phyloP scores from a whole-genome alignment of 345 rosid species.

The Populus deltoides region DNA sequence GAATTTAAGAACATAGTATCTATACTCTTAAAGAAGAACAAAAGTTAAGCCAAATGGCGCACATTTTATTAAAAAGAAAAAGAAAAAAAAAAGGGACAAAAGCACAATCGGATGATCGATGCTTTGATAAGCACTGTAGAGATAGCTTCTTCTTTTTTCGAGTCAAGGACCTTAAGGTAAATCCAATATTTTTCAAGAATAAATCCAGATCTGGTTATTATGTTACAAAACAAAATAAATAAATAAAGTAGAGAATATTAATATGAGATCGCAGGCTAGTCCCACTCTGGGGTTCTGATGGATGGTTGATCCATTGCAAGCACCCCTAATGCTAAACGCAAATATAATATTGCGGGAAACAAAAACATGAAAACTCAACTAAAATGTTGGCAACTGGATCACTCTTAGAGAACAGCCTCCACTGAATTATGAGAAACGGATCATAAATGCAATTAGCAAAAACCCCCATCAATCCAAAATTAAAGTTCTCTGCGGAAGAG shows the following conservation, averaged over 20 bases:
- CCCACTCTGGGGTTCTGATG: neutral
- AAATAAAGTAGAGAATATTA: too few relatives aligned
- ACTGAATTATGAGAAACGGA: neutral
- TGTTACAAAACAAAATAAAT: neutral
- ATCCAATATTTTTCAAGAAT: neutral
- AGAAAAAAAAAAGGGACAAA: too few relatives aligned
- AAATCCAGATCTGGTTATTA: neutral
- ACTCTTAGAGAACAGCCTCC: neutral
- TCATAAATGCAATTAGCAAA: neutral
- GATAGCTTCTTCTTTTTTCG: neutral
- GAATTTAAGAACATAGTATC: too few relatives aligned
- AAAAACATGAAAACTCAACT: too few relatives aligned
- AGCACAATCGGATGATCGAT: too few relatives aligned
- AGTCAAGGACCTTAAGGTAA: neutral
- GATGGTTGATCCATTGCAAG: neutral
- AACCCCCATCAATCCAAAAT: constrained; percentile 18
- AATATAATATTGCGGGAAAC: neutral
- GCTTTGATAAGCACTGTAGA: neutral
- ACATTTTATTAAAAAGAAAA: too few relatives aligned
- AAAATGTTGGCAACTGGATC: neutral
- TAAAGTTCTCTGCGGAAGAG: neutral
- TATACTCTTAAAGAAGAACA: too few relatives aligned
- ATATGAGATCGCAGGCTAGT: too few relatives aligned
- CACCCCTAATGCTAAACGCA: neutral
- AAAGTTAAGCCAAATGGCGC: too few relatives aligned